Conservation (phyloP, 805 yeast genomes). For the Cyberlindnera misumaiensis region DNA sequence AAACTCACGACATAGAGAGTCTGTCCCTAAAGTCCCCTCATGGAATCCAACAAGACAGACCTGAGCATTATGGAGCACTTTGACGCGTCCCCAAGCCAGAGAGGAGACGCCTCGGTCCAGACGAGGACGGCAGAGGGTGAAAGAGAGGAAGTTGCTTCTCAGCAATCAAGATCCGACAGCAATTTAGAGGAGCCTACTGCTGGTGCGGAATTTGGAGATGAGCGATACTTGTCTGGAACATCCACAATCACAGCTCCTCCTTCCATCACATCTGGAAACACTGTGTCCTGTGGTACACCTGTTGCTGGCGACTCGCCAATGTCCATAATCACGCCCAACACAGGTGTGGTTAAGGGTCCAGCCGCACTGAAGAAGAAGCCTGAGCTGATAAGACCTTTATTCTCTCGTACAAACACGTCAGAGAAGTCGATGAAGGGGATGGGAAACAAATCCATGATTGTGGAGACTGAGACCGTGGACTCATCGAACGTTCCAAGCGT, state of each 20-base stretch:
- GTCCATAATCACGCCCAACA: neutral
- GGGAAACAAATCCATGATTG: conserved; percentile 37
- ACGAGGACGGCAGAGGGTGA: too few relatives aligned
- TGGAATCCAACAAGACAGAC: too few relatives aligned
- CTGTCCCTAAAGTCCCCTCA: too few relatives aligned
- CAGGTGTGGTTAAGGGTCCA: conserved; percentile 3
- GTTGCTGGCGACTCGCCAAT: neutral
- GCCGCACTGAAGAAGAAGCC: conserved; percentile 13
- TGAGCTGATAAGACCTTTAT: conserved; percentile 19
- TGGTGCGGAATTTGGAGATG: neutral
- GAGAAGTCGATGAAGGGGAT: conserved; percentile 14
- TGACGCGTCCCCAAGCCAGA: too few relatives aligned
- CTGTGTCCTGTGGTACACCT: neutral
- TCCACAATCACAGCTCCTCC: conserved; percentile 2
- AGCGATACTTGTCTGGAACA: neutral
- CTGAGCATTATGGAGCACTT: too few relatives aligned
- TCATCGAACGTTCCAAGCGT: conserved; percentile 29
- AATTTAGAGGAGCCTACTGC: too few relatives aligned
- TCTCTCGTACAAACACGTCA: conserved; percentile 19
- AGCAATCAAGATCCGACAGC: too few relatives aligned
- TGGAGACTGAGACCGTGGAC: conserved; percentile 58
- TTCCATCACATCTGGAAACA: neutral
- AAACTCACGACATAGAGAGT: too few relatives aligned
- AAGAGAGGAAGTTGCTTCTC: too few relatives aligned
- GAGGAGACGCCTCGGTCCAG: too few relatives aligned